Evolutionary conservation across 352 stramenopile species (phyloP), one percentile per base, ranked within the genome.

Genomic region (Phytopythium boreale): DNA sequence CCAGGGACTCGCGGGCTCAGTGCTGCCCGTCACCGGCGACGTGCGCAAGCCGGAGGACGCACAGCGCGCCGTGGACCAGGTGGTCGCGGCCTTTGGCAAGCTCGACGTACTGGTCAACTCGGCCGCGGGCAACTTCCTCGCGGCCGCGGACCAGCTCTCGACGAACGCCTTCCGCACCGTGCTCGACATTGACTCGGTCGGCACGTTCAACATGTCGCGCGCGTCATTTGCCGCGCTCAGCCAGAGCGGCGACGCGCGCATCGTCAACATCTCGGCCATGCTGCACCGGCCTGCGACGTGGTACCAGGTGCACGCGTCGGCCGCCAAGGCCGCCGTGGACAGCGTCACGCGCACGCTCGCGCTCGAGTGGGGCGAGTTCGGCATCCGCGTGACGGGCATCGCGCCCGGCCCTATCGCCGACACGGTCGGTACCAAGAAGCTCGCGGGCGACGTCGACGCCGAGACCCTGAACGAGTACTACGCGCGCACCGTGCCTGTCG

Each of bases 251-350:
- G 80, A 89, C 56, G 87, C 82, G 29, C 72, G 83, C 44, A 97
- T 99, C 63, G 83, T 99, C 63, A 99, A 99, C 80, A 99, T 99
- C 70, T 98, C 85, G 7, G 94, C 95, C 62, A 98, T 91, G 58
- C 75, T 98, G 68, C 92, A 98, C 68, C 86, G 92, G 56, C 83
- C 88, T 4, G 90, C 89, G 17, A 98, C 94, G 37, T 97, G 88
- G 79, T 98, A 96, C 81, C 96, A 99, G 73, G 88, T 91, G 31
- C 97, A 99, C 71, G 95, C 97, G 10, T 97, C 88, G 37, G 95
- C 96, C 0, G 96, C 97, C 24, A 99, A 99, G 76, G 89, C 90
- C 43, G 96, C 93, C 0, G 90, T 99, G 24, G 96, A 99, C 86
- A 97, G 84, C 47, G 79, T 99, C 44, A 99, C 96, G 27, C 84